Evolutionary conservation across 306 rosid species (phyloP).

Genomic region (Fragaria ananassa): DNA sequence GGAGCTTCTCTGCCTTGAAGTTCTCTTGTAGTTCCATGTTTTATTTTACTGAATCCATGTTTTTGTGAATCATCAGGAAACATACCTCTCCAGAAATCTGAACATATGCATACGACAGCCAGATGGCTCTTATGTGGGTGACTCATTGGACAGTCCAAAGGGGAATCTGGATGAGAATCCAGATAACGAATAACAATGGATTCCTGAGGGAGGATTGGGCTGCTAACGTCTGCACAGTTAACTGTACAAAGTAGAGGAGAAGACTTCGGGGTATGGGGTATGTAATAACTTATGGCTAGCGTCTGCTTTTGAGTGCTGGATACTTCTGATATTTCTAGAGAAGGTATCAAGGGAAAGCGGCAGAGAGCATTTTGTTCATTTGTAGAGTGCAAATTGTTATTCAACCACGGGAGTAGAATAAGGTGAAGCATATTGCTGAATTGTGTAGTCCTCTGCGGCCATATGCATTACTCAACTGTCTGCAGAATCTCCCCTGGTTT

Average conservation of each 20-base stretch:
- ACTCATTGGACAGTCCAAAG: conserved; percentile 78
- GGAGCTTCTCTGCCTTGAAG: neutral
- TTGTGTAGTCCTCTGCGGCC: conserved; percentile 45
- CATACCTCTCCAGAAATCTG: conserved; percentile 74
- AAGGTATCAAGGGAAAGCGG: conserved; percentile 32
- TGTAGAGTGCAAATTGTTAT: conserved; percentile 52
- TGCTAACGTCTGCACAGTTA: conserved; percentile 62
- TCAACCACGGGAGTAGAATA: conserved; percentile 52
- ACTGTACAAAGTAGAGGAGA: conserved; percentile 56
- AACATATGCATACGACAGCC: conserved; percentile 88
- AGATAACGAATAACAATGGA: conserved; percentile 43
- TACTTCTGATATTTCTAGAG: conserved; percentile 35
- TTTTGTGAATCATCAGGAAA: conserved; percentile 49
- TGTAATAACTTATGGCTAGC: conserved; percentile 14
- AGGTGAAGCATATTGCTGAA: conserved; percentile 55
- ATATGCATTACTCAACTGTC: conserved; percentile 38
- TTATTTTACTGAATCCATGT: conserved; percentile 19
- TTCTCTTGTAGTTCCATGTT: neutral
- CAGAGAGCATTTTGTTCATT: conserved; percentile 46
- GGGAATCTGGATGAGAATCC: conserved; percentile 51
- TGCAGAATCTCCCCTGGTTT: conserved; percentile 47
- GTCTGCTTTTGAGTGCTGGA: conserved; percentile 25
- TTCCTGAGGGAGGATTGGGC: conserved; percentile 47
- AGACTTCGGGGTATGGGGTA: conserved; percentile 22
- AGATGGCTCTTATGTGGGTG: conserved; percentile 76